Conservation (phyloP, 805 yeast species). For the Metschnikowia koreensis region DNA sequence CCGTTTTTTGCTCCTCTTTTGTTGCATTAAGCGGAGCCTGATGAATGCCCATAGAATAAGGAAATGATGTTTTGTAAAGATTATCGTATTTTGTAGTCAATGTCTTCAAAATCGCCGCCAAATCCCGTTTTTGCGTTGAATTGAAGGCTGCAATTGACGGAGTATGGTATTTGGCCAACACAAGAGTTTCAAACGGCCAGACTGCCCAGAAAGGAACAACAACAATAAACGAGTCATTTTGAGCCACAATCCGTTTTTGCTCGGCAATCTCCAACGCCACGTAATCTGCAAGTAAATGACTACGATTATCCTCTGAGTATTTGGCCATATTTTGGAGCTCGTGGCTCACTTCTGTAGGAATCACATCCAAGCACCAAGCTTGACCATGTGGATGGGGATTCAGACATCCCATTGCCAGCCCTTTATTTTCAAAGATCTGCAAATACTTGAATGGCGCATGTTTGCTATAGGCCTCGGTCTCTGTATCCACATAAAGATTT, state of each 20-base stretch:
- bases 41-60: constrained; percentile 80
- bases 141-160: constrained; percentile 48
- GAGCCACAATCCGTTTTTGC: constrained; percentile 50
- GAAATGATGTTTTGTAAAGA: constrained; percentile 65
- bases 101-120: constrained; percentile 52
- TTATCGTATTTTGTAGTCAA: constrained; percentile 70
- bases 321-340: constrained; percentile 53
- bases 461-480: constrained; percentile 32
- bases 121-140: constrained; percentile 47
- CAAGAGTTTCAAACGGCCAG: constrained; percentile 77
- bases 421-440: constrained; percentile 77
- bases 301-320: constrained; percentile 40
- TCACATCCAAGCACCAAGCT: constrained; percentile 67
- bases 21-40: constrained; percentile 61
- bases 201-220: constrained; percentile 81
- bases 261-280: constrained; percentile 53
- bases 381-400: constrained; percentile 84
- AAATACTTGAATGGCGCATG: constrained; percentile 53
- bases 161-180: constrained; percentile 56
- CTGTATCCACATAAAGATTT: constrained; percentile 45
- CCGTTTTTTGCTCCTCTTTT: constrained; percentile 39
- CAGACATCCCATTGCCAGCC: constrained; percentile 79
- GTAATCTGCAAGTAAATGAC: constrained; percentile 62
- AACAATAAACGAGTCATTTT: constrained; percentile 61
- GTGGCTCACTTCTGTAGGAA: constrained; percentile 64